phyloP scores from a whole-genome alignment of 2,329 filamentous ascomycete species.

The Cladophialophora psammophila region DNA sequence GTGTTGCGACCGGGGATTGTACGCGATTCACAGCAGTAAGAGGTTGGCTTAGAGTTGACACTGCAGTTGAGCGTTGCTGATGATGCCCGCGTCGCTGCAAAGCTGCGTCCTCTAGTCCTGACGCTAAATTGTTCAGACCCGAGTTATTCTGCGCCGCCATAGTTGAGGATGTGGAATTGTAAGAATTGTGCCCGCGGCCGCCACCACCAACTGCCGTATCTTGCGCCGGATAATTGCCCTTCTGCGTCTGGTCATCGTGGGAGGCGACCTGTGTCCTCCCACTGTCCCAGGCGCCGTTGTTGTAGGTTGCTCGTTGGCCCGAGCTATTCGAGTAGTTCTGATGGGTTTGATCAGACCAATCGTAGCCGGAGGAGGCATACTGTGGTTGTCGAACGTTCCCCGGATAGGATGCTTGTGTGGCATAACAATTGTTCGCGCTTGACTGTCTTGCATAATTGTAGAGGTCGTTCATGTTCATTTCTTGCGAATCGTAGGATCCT shows the following conservation, averaged over 20 bases:
- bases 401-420: slow-evolving; percentile 24
- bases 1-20: slow-evolving; percentile 27
- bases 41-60: background rate
- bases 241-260: slow-evolving; percentile 25
- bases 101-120: slow-evolving; percentile 36
- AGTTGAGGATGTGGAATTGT: slow-evolving; percentile 16
- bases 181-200: slow-evolving; percentile 12
- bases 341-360: slow-evolving; percentile 31
- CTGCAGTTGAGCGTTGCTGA: slow-evolving; percentile 17
- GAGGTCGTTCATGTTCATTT: slow-evolving; percentile 26
- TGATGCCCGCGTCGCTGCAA: slow-evolving; percentile 23
- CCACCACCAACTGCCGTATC: slow-evolving; percentile 8
- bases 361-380: slow-evolving; percentile 33
- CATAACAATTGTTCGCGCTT: slow-evolving; percentile 16
- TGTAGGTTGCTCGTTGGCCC: slow-evolving; percentile 19
- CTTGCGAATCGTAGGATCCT: slow-evolving; percentile 31
- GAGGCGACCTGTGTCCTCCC: slow-evolving; percentile 7
- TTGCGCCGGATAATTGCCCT: slow-evolving; percentile 16
- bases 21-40: slow-evolving; percentile 20
- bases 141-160: slow-evolving; percentile 26
- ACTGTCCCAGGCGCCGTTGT: slow-evolving; percentile 22
- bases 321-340: slow-evolving; percentile 27
- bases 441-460: slow-evolving; percentile 20
- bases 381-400: slow-evolving; percentile 26
- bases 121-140: slow-evolving; percentile 39